These are phyloP conservation scores for Phytophthora cajani DNA, from an alignment of 352 stramenopile genomes.

Conservation along the genomic window DNA sequence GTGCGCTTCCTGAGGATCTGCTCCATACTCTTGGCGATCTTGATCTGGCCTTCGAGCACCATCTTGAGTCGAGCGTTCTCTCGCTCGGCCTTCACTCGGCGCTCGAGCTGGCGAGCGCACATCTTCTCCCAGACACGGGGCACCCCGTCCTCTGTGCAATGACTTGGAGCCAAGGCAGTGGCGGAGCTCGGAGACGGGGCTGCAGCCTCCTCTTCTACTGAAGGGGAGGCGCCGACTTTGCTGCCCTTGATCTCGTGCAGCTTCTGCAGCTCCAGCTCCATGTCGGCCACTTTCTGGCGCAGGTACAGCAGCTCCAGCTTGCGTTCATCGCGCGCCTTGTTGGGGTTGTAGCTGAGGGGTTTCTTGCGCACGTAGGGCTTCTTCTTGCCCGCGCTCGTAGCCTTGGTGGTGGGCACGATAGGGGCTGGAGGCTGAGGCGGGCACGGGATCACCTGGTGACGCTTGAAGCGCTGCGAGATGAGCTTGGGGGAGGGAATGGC, in stretches of 20 bases:
- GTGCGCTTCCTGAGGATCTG: constrained; percentile 43
- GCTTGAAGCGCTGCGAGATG: constrained; percentile 24
- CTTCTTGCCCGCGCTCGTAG: constrained; percentile 6
- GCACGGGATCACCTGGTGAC: constrained; percentile 23
- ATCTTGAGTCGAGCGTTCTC: constrained; percentile 46
- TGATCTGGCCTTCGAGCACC: constrained; percentile 45
- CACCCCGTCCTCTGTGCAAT: constrained; percentile 7
- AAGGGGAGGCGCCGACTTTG: neutral
- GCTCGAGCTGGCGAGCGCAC: constrained; percentile 32
- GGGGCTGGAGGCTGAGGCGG: constrained; percentile 5
- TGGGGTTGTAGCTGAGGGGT: constrained; percentile 44
- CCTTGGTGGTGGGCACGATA: constrained; percentile 1
- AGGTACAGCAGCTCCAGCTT: constrained; percentile 50
- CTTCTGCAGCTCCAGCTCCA: constrained; percentile 45
- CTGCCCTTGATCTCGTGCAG: constrained; percentile 30
- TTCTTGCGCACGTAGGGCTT: constrained; percentile 38
- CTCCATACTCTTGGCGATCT: constrained; percentile 49
- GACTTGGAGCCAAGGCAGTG: neutral
- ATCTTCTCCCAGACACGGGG: constrained; percentile 46
- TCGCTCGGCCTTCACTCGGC: constrained; percentile 39
- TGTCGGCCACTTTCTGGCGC: constrained; percentile 46
- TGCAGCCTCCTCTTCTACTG: neutral
- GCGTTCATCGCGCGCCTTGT: constrained; percentile 53
- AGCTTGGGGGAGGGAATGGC: constrained; percentile 8
- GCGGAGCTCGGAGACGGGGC: no score